These are phyloP conservation scores for Ceratobasidium papillatum DNA, from an alignment of 1,284 basidiomycete genomes.

Conservation along the genomic window DNA sequence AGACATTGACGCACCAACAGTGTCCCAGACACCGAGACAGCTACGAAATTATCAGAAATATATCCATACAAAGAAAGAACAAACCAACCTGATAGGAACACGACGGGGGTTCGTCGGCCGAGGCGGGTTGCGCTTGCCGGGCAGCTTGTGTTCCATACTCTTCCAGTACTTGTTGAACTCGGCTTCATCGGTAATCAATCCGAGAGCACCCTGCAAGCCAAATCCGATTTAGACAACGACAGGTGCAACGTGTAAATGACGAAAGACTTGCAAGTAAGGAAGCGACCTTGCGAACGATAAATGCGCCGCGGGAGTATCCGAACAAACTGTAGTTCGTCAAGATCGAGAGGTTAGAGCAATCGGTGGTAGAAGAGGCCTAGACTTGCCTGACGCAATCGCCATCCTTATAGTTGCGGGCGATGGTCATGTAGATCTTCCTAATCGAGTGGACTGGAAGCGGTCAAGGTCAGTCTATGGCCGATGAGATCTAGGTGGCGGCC, in stretches of 20 bases:
- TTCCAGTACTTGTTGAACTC: conserved; percentile 22
- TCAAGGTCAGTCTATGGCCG: background rate
- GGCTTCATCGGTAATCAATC: background rate
- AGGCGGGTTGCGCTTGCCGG: background rate
- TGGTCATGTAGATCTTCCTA: conserved; percentile 9
- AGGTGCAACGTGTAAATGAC: background rate
- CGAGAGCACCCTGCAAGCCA: conserved; percentile 1
- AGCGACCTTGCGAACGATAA: conserved; percentile 43
- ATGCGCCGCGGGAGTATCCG: conserved; percentile 40
- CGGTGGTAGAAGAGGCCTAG: background rate
- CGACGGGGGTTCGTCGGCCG: background rate
- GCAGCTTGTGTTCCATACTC: conserved; percentile 7
- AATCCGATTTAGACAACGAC: background rate
- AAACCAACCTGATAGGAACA: conserved; percentile 16
- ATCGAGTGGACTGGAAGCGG: background rate
- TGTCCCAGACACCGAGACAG: conserved; percentile 37
- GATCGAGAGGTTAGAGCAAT: too few relatives aligned
- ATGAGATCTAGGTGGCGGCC: background rate
- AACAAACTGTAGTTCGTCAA: conserved; percentile 9
- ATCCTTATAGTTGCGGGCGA: background rate
- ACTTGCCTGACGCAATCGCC: conserved; percentile 14
- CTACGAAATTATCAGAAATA: background rate
- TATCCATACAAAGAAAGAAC: background rate
- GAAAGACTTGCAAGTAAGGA: conserved; percentile 37
- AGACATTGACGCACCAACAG: conserved; percentile 3